Conservation (phyloP, 768 basidiomycete species). For the Porpolomopsis calyptriformis region DNA sequence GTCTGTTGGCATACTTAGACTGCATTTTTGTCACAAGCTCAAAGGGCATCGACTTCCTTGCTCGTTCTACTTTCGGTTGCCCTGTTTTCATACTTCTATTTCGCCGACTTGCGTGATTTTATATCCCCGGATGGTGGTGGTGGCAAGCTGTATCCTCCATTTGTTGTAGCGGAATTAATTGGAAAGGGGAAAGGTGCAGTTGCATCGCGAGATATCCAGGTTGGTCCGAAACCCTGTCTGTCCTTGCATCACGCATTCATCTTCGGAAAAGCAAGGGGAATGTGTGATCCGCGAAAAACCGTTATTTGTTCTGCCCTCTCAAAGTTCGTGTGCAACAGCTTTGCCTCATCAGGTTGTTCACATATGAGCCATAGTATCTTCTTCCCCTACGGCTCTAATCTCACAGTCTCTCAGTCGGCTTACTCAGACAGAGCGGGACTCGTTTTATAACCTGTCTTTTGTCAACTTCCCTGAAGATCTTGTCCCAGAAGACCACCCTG, state of each 20-base stretch:
- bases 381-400: conserved; percentile 38
- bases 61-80: not conserved
- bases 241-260: not conserved
- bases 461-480: conserved; percentile 37
- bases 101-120: not conserved
- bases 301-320: conserved; percentile 39
- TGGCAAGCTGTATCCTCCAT: too few species aligned
- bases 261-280: conserved; percentile 42
- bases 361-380: conserved; percentile 23
- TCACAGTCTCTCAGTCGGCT: conserved; percentile 25
- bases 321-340: conserved; percentile 27
- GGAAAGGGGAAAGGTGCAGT: conserved; percentile 48
- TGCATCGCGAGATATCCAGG: conserved; percentile 42
- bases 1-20: too few species aligned
- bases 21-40: not conserved
- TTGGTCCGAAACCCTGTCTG: conserved; percentile 11
- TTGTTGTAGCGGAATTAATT: conserved; percentile 36
- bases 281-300: conserved; percentile 45
- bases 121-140: not conserved
- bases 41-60: not conserved
- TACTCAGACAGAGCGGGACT: conserved; percentile 22
- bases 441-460: conserved; percentile 48
- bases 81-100: not conserved
- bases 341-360: conserved; percentile 1
- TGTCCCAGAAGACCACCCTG: conserved; percentile 25